Conservation (phyloP, 116 monocot genomes). For the Zostera marina region DNA sequence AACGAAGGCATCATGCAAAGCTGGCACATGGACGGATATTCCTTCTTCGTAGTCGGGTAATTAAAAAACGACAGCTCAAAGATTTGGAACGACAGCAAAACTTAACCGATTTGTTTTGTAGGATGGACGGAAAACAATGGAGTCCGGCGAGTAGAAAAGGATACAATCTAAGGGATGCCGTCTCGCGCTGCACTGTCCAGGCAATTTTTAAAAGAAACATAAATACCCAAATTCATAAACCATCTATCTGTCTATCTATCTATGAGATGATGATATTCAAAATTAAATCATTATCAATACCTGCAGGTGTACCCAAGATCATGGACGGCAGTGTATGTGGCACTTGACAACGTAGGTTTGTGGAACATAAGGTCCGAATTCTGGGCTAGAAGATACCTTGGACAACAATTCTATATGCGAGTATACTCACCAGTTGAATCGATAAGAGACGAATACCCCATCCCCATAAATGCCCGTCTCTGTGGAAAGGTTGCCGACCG, state of each 20-base stretch:
- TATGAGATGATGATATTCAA: not conserved
- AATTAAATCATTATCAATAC: not conserved
- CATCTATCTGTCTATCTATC: too few relatives aligned
- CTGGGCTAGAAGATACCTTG: conserved; percentile 58
- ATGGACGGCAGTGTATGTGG: conserved; percentile 59
- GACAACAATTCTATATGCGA: conserved; percentile 64
- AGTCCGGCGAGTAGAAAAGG: conserved; percentile 26
- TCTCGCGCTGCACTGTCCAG: conserved; percentile 51
- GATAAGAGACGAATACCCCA: conserved; percentile 59
- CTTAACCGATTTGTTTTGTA: not conserved
- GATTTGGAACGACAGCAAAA: not conserved
- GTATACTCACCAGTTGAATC: conserved; percentile 46
- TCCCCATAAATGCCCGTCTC: conserved; percentile 25
- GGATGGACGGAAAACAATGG: conserved; percentile 65
- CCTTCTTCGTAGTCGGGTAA: conserved; percentile 76
- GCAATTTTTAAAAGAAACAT: too few relatives aligned
- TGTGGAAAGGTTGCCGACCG: conserved; percentile 36
- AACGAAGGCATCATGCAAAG: conserved; percentile 53
- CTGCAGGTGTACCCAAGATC: conserved; percentile 41
- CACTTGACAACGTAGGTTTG: conserved; percentile 80
- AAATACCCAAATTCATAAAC: too few relatives aligned
- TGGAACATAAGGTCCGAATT: conserved; percentile 60
- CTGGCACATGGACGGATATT: conserved; percentile 70
- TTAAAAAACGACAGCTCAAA: not conserved
- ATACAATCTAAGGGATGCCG: conserved; percentile 58